These are phyloP conservation scores for Leucocoprinus birnbaumii DNA, from an alignment of 768 basidiomycete genomes.

Conservation along the genomic window DNA sequence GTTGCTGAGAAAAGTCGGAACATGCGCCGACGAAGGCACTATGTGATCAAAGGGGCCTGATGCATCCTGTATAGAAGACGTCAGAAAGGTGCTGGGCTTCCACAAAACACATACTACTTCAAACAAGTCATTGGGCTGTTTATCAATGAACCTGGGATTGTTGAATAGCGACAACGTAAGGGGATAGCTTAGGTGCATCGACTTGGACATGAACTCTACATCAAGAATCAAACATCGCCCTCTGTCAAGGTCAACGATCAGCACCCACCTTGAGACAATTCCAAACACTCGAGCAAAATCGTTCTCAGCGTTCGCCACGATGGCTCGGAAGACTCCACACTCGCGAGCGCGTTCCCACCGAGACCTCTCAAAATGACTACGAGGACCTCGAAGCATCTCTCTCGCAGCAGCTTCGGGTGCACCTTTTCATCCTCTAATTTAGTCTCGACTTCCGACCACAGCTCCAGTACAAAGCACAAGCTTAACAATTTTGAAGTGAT, in stretches of 20 bases:
- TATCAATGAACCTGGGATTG: constrained; percentile 30
- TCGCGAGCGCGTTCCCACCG: constrained; percentile 31
- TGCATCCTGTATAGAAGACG: constrained; percentile 13
- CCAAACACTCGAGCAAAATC: constrained; percentile 39
- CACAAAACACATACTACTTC: constrained; percentile 25
- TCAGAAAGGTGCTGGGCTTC: not conserved
- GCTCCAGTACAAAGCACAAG: constrained; percentile 53
- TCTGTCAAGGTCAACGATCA: not conserved
- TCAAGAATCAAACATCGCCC: constrained; percentile 10
- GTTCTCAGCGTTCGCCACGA: constrained; percentile 40
- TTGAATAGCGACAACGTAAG: constrained; percentile 38
- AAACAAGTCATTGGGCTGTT: constrained; percentile 26
- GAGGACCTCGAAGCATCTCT: constrained; percentile 40
- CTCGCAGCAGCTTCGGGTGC: constrained; percentile 47
- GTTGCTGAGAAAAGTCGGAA: constrained; percentile 45
- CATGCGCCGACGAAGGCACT: constrained; percentile 34
- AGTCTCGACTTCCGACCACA: constrained; percentile 52
- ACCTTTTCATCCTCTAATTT: constrained; percentile 34
- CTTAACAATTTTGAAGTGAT: constrained; percentile 50
- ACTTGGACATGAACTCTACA: constrained; percentile 31
- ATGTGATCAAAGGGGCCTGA: constrained; percentile 33
- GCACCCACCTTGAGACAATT: constrained; percentile 37
- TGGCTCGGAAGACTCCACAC: constrained; percentile 26
- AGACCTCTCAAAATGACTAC: constrained; percentile 45
- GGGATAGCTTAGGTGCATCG: constrained; percentile 32